Evolutionary conservation across 2,329 filamentous ascomycete genomes (phyloP).

Genomic region (Ophiosphaerella herpotricha): DNA sequence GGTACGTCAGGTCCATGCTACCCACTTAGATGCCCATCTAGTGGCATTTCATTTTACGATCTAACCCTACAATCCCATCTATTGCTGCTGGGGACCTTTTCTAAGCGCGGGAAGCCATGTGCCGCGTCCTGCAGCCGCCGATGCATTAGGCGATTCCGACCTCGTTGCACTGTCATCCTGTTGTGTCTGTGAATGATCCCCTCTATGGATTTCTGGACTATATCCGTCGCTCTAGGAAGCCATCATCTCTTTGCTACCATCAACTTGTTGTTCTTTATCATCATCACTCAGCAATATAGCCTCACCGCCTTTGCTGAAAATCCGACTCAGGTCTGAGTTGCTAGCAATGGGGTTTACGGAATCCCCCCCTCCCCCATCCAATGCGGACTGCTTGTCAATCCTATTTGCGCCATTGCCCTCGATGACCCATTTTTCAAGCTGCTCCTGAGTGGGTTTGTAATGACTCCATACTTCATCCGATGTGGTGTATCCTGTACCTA

Average conservation of each 20-base stretch:
- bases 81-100: constrained; percentile 8
- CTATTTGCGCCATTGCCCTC: constrained; percentile 25
- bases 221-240: constrained; percentile 4
- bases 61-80: not conserved
- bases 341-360: not conserved
- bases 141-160: not conserved
- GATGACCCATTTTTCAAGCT: constrained; percentile 31
- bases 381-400: constrained; percentile 20
- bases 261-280: constrained; percentile 2
- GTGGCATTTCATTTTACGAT: too few species aligned
- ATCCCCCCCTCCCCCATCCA: constrained; percentile 2
- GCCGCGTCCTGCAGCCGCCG: constrained; percentile 2
- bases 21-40: not conserved
- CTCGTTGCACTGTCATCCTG: constrained; percentile 8
- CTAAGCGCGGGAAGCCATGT: constrained; percentile 14
- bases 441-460: constrained; percentile 38
- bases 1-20: not conserved
- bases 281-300: constrained; percentile 1
- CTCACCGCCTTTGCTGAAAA: not conserved
- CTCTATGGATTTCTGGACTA: not conserved
- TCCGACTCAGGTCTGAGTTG: not conserved
- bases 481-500: constrained; percentile 39
- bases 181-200: constrained; percentile 3
- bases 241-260: not conserved
- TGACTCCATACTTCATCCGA: constrained; percentile 62